Percentiles rank a stretch among this genome's conserved stretches.
Evolutionary conservation across 371 early-diverging fungal genomes (phyloP).

Genomic region (Apophysomyces trapeziformis): DNA sequence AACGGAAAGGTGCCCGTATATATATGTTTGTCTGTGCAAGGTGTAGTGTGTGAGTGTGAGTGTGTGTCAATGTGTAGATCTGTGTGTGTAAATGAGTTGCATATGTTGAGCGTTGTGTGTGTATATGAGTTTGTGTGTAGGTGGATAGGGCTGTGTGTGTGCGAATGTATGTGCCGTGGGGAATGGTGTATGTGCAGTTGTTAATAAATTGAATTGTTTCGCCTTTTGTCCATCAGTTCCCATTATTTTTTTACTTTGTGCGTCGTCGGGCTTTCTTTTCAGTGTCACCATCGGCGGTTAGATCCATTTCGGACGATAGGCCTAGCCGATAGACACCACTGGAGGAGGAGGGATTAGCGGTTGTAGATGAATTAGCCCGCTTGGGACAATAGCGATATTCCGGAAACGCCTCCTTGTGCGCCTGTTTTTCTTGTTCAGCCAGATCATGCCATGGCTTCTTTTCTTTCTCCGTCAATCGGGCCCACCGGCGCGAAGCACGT

Average conservation of each 20-base stretch:
- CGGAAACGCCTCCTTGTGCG: conserved; percentile 54
- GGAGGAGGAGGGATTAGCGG: background rate
- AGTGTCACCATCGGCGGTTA: conserved; percentile 14
- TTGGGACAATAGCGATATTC: conserved; percentile 53
- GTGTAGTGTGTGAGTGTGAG: background rate
- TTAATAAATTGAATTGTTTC: conserved; percentile 15
- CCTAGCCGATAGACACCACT: conserved; percentile 9
- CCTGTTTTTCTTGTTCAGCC: conserved; percentile 50
- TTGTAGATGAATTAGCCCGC: conserved; percentile 18
- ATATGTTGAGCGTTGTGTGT: conserved; percentile 10
- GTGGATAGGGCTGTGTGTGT: conserved; percentile 8
- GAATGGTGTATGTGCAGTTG: conserved; percentile 12
- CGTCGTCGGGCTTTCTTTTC: conserved; percentile 11
- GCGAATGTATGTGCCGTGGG: conserved; percentile 8
- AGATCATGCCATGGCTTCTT: conserved; percentile 43
- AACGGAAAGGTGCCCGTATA: background rate
- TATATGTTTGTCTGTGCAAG: background rate
- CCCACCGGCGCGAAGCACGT: conserved; percentile 21
- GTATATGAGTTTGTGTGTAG: conserved; percentile 15
- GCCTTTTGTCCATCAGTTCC: conserved; percentile 8
- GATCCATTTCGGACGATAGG: conserved; percentile 1
- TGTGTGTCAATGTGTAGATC: conserved; percentile 4
- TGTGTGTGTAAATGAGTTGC: conserved; percentile 3
- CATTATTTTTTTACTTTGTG: background rate
- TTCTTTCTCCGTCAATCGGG: conserved; percentile 19